These are phyloP conservation scores for Malania oleifera DNA, from an alignment of 164 flowering plant species.

Conservation along the genomic window DNA sequence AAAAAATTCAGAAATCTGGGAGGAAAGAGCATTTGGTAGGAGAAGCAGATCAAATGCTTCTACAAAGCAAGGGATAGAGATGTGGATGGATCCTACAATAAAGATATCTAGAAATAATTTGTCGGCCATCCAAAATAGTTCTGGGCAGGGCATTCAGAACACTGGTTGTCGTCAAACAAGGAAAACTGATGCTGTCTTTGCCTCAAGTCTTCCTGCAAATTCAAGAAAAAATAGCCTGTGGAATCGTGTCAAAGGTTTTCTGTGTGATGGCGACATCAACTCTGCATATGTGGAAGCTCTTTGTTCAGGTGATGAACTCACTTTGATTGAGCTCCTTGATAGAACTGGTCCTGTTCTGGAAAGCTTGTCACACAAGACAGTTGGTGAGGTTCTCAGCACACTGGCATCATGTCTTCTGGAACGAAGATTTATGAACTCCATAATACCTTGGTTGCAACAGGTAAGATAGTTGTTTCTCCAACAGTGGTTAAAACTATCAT, in stretches of 20 bases:
- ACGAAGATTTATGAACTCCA: constrained; percentile 45
- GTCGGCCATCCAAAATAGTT: constrained; percentile 25
- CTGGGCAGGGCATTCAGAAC: constrained; percentile 23
- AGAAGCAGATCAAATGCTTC: constrained; percentile 33
- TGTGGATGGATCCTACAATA: constrained; percentile 31
- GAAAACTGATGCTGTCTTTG: constrained; percentile 27
- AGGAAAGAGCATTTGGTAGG: constrained; percentile 29
- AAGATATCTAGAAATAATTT: constrained; percentile 26
- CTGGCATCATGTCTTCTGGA: constrained; percentile 55
- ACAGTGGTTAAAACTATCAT: background rate
- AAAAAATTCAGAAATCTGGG: constrained; percentile 39
- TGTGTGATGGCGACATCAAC: constrained; percentile 65
- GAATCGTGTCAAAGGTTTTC: constrained; percentile 47
- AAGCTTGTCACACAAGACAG: constrained; percentile 51
- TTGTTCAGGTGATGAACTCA: constrained; percentile 49
- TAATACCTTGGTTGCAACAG: constrained; percentile 92
- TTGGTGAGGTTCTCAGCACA: constrained; percentile 46
- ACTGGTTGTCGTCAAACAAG: constrained; percentile 21
- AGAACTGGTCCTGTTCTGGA: constrained; percentile 82
- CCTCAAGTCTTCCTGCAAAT: constrained; percentile 15
- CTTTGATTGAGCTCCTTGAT: constrained; percentile 67
- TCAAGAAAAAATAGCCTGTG: constrained; percentile 31
- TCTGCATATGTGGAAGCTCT: constrained; percentile 82
- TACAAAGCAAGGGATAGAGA: constrained; percentile 29
- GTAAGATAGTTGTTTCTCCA: constrained; percentile 28